Base-by-base conservation (phyloP, 2,329 filamentous ascomycete species). In the Daldinia sp. region DNA sequence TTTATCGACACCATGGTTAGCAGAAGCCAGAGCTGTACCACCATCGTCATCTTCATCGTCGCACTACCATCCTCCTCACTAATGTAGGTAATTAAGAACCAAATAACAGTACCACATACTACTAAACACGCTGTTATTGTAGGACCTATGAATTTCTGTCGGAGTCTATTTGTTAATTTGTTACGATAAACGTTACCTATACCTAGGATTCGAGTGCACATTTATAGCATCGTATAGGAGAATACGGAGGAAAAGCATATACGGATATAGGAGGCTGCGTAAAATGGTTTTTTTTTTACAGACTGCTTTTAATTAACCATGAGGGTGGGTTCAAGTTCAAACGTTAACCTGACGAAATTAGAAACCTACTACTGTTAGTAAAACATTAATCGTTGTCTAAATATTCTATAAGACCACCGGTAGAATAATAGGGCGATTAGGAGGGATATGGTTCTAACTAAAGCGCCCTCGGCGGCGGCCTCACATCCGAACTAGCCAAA, bases 1-100 rank as follows among this genome's bases (percentile, higher is more conserved):
- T 2, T 58, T 65, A 23, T 54, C 58, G 19, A 49, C 64, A n/a
- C 64, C 64, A 9, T 67, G 64, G 64, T 8, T 65, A 45, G 59
- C 62, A 34, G 32, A 47, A 39, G 52, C 58, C 27, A 57, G 52
- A 30, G 47, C 64, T 10, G 21, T 65, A 35, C 64, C 48, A 17
- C 27, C 30, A 35, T 23, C 61, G 37, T 29, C 58, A 41, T 57
- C 61, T 15, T 43, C 57, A 15, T 50, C 41, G 41, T 53, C 61
- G 17, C 39, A 62, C 13, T 53, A 67, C 17, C 32, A 61, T 5
- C 52, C 57, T 15, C 60, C 64, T 29, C 57, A 55, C 15, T 66
- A 41, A 66, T 56, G 1, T 15, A 66, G 52, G 1, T 15, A 23
- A 37, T 21, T 27, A 15, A 3, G n/a, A n/a, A 25, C 6, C 27